A percentile compares a stretch with the other conserved stretches of the same genome.
phyloP scores from a whole-genome alignment of 352 stramenopile genomes.

The Globisporangium camurandrum region DNA sequence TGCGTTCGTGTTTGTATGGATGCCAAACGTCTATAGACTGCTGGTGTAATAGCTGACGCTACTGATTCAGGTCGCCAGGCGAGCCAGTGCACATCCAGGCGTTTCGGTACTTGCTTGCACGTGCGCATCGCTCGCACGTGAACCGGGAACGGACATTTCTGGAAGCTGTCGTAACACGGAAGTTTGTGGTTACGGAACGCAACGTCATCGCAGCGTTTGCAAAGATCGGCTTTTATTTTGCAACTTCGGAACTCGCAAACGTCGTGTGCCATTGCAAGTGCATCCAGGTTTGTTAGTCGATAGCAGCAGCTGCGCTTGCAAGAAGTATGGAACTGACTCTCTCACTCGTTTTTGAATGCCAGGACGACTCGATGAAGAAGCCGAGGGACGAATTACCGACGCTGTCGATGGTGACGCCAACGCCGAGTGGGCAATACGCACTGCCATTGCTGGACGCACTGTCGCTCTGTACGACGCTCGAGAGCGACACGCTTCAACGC shows the following conservation, averaged over 20 bases:
- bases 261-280: slow-evolving; percentile 37
- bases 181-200: slow-evolving; percentile 51
- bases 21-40: no score
- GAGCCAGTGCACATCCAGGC: slow-evolving; percentile 53
- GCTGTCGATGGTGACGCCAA: slow-evolving; percentile 43
- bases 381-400: slow-evolving; percentile 51
- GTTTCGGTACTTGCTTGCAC: slow-evolving; percentile 45
- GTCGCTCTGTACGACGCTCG: slow-evolving; percentile 34
- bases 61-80: slow-evolving; percentile 37
- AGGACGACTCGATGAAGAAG: slow-evolving; percentile 41
- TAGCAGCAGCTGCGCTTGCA: no score
- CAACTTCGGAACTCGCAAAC: slow-evolving; percentile 31
- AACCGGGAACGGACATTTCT: slow-evolving; percentile 50
- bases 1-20: slow-evolving; percentile 7
- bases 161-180: slow-evolving; percentile 55
- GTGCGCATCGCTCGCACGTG: slow-evolving; percentile 30
- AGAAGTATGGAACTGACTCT: no score
- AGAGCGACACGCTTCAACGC: slow-evolving; percentile 10
- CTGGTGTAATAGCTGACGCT: no score
- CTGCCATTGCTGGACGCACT: slow-evolving; percentile 39
- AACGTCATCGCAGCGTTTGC: slow-evolving; percentile 41
- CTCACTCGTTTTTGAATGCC: no score
- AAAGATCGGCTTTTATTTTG: slow-evolving; percentile 52
- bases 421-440: slow-evolving; percentile 28
- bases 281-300: slow-evolving; percentile 31